Evolutionary conservation across 805 yeast species (phyloP).

Genomic region (Peterozyma toletana): DNA sequence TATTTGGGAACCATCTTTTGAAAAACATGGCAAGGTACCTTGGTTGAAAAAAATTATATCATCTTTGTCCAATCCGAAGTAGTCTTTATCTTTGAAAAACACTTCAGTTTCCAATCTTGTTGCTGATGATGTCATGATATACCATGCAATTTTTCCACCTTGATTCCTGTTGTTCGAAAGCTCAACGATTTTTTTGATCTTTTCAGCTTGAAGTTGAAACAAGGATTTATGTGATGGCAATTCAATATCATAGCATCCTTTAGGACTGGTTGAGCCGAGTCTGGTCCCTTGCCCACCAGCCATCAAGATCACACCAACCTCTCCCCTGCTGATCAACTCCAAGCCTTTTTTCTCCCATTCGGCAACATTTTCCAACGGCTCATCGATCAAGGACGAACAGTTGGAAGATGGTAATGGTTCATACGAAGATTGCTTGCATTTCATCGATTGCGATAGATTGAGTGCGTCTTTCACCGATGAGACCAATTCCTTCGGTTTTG

Average conservation of each 20-base stretch:
- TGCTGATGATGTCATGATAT: slow-evolving; percentile 92
- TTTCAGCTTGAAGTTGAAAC: slow-evolving; percentile 91
- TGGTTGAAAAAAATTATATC: slow-evolving; percentile 84
- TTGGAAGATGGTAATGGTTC: slow-evolving; percentile 51
- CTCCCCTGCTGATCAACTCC: slow-evolving; percentile 56
- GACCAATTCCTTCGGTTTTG: slow-evolving; percentile 33
- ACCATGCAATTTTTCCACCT: slow-evolving; percentile 58
- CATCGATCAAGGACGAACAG: slow-evolving; percentile 33
- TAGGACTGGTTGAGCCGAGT: slow-evolving; percentile 82
- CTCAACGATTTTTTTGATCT: slow-evolving; percentile 56
- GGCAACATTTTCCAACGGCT: slow-evolving; percentile 19
- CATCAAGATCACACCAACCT: slow-evolving; percentile 86
- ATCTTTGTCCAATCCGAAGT: slow-evolving; percentile 58
- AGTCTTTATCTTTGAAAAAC: slow-evolving; percentile 54
- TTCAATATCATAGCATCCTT: slow-evolving; percentile 87
- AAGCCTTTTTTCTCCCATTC: slow-evolving; percentile 43
- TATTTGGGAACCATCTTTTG: slow-evolving; percentile 59
- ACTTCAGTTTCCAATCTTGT: slow-evolving; percentile 70
- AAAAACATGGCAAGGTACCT: slow-evolving; percentile 90
- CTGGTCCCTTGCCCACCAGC: slow-evolving; percentile 99
- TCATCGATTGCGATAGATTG: slow-evolving; percentile 18
- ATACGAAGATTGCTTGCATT: slow-evolving; percentile 19
- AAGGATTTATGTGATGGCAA: slow-evolving; percentile 79
- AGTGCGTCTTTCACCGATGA: slow-evolving; percentile 40
- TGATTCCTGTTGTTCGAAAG: slow-evolving; percentile 33